Percentiles rank a stretch among this genome's conserved stretches.
phyloP scores from a whole-genome alignment of 208 protist genomes.

The Herpetomonas tarakana region DNA sequence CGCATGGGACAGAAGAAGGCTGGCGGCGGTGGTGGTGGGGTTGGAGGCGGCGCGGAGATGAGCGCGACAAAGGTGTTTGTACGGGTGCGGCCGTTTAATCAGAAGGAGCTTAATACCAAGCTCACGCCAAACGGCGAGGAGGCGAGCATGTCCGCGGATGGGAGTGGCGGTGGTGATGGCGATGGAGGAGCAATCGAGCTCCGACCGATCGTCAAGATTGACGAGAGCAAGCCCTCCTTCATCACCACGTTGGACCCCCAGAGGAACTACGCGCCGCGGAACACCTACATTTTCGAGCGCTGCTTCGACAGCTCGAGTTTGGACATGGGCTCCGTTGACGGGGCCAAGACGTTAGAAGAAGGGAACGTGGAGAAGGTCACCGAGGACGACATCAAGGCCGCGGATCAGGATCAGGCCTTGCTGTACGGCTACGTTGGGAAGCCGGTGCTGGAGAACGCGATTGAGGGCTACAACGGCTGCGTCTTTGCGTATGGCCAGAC shows the following conservation, averaged over 20 bases:
- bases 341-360: constrained; percentile 10
- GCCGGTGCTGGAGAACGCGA: constrained; percentile 58
- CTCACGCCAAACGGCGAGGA: constrained; percentile 11
- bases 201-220: constrained; percentile 43
- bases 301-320: constrained; percentile 43
- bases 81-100: constrained; percentile 68
- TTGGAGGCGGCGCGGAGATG: constrained; percentile 24
- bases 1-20: too few relatives aligned
- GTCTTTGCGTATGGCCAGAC: constrained; percentile 93
- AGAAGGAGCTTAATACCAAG: constrained; percentile 21
- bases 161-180: neutral
- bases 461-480: constrained; percentile 86
- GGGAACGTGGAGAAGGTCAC: constrained; percentile 12
- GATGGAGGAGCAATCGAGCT: neutral
- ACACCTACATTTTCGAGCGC: constrained; percentile 70
- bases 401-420: constrained; percentile 32
- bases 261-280: constrained; percentile 30
- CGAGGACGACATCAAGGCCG: constrained; percentile 11
- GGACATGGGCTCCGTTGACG: neutral
- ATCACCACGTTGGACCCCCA: constrained; percentile 61
- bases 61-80: constrained; percentile 73
- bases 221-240: constrained; percentile 47
- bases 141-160: neutral
- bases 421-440: constrained; percentile 69
- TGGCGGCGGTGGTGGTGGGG: too few relatives aligned